Evolutionary conservation across 495 filamentous ascomycete species (phyloP).

Genomic region (Penicillium canariense): DNA sequence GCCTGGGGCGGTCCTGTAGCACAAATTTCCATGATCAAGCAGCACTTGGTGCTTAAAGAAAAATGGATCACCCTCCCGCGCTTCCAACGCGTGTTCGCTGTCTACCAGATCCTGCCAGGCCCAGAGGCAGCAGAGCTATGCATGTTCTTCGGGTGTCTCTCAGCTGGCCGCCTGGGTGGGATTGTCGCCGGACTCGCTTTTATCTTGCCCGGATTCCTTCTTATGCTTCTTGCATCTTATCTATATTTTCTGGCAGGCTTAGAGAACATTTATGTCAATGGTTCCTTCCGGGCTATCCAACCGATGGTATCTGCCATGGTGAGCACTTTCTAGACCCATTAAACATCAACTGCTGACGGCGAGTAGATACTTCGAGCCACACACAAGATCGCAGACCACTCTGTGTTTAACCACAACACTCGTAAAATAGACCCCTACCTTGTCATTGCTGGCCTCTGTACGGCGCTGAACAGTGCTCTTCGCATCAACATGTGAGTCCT

Average conservation of each 20-base stretch:
- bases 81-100: neutral
- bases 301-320: neutral
- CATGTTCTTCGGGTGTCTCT: neutral
- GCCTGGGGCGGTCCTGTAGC: neutral
- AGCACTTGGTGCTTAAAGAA: neutral
- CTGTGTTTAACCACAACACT: neutral
- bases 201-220: neutral
- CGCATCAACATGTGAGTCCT: neutral
- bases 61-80: neutral
- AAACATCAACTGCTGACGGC: neutral
- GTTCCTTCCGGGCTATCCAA: neutral
- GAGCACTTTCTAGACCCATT: neutral
- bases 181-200: neutral
- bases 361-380: neutral
- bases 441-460: neutral
- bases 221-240: constrained; percentile 1
- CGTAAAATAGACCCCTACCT: neutral
- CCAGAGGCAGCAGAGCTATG: neutral
- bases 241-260: neutral
- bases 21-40: neutral
- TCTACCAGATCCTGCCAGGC: neutral
- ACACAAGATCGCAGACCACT: constrained; percentile 1
- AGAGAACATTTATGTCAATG: neutral
- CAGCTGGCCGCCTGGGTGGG: neutral
- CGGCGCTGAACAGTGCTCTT: neutral